Percentiles rank a stretch among this genome's conserved stretches.
phyloP scores from a whole-genome alignment of 768 basidiomycete species.

The Termitomyces sp. region DNA sequence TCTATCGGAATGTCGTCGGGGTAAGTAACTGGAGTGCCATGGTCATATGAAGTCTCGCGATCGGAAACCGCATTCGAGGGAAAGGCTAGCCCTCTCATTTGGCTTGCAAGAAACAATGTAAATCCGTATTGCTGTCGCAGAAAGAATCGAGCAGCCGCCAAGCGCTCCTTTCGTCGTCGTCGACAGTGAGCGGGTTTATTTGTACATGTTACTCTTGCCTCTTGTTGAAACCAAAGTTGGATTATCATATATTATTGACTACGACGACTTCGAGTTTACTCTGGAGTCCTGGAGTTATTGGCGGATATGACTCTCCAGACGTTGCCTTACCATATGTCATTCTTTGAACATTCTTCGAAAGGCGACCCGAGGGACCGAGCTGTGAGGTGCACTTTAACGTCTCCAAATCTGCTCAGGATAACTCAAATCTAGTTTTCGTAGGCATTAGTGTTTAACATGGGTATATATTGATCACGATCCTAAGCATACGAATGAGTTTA shows the following conservation, averaged over 20 bases:
- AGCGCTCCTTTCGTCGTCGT: constrained; percentile 31
- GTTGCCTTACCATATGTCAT: not conserved
- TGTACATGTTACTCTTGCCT: constrained; percentile 24
- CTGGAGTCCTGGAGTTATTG: not conserved
- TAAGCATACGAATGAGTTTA: too few species aligned
- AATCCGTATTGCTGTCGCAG: constrained; percentile 3
- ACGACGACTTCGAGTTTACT: too few species aligned
- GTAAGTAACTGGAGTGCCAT: constrained; percentile 52
- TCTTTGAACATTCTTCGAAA: not conserved
- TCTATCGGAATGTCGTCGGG: constrained; percentile 74
- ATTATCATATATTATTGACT: too few species aligned
- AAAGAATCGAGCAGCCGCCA: constrained; percentile 10
- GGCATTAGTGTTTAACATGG: too few species aligned
- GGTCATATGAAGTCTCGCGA: constrained; percentile 54
- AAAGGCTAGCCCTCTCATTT: constrained; percentile 62
- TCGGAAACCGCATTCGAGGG: constrained; percentile 39
- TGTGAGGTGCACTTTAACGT: not conserved
- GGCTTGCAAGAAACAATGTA: not conserved
- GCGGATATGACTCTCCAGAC: not conserved
- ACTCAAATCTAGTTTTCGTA: too few species aligned
- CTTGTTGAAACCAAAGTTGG: not conserved
- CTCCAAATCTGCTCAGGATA: not conserved
- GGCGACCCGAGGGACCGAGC: too few species aligned
- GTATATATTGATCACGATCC: too few species aligned
- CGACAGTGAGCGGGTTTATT: constrained; percentile 36